Evolutionary conservation across 1,139 yeast genomes (phyloP).

Genomic region (Waltiozyma solani): DNA sequence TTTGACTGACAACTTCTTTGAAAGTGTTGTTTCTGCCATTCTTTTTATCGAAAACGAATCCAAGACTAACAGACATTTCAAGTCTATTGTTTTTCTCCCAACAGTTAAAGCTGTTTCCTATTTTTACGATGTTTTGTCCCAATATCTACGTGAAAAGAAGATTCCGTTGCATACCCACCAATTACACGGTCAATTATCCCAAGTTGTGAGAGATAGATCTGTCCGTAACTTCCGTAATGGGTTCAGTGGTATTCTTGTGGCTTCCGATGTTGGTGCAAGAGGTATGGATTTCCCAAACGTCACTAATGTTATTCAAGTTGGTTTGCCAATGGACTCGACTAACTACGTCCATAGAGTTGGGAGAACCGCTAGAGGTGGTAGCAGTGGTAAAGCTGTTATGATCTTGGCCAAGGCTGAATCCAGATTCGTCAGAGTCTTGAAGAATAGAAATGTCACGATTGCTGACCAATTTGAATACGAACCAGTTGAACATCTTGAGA

Average conservation of each 20-base stretch:
- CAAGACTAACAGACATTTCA: constrained; percentile 33
- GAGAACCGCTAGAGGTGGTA: constrained; percentile 93
- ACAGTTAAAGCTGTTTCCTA: constrained; percentile 63
- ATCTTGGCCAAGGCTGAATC: constrained; percentile 40
- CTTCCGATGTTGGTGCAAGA: constrained; percentile 93
- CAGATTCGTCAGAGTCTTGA: constrained; percentile 35
- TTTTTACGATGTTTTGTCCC: constrained; percentile 29
- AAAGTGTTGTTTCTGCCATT: constrained; percentile 44
- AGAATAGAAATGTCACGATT: constrained; percentile 41
- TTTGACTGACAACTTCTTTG: constrained; percentile 35
- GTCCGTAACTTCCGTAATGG: constrained; percentile 45
- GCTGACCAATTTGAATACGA: constrained; percentile 27
- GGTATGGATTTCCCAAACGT: constrained; percentile 93
- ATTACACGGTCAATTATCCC: constrained; percentile 70
- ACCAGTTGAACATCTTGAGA: constrained; percentile 21
- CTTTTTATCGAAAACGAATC: constrained; percentile 32
- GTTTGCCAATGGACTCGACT: constrained; percentile 63
- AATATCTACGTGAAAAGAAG: constrained; percentile 17
- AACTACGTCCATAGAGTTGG: constrained; percentile 91
- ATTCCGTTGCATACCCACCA: constrained; percentile 21
- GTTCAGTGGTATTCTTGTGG: constrained; percentile 50
- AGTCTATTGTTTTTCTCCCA: constrained; percentile 76
- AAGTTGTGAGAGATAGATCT: constrained; percentile 48
- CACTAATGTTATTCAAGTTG: constrained; percentile 69
- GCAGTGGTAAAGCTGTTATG: constrained; percentile 54